Conservation (phyloP, 371 early-diverging fungal species). For the Rhizopus arrhizus region DNA sequence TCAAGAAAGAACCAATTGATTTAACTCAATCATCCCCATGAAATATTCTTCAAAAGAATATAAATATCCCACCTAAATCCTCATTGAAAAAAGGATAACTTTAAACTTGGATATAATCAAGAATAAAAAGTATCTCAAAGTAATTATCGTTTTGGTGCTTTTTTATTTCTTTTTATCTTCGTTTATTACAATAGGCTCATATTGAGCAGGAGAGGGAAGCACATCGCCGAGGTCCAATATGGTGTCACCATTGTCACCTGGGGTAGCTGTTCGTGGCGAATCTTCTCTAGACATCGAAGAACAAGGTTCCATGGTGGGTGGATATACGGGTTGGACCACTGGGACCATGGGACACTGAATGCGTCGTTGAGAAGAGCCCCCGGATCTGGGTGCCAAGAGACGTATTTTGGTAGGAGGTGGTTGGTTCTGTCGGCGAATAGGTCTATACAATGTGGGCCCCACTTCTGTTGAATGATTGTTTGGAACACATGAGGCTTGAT, state of each 20-base stretch:
- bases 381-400: constrained; percentile 17
- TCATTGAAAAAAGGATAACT: too few species aligned
- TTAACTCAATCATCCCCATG: too few species aligned
- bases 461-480: neutral
- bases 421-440: constrained; percentile 27
- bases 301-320: too few species aligned
- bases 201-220: constrained; percentile 25
- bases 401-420: constrained; percentile 18
- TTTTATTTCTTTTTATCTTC: too few species aligned
- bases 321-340: too few species aligned
- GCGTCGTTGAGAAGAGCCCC: neutral
- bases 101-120: too few species aligned
- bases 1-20: too few species aligned
- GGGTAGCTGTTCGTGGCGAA: neutral
- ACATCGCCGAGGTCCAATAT: constrained; percentile 6
- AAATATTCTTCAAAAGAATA: too few species aligned
- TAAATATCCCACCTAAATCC: too few species aligned
- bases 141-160: neutral
- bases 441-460: constrained; percentile 16
- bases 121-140: neutral
- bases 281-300: constrained; percentile 3
- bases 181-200: too few species aligned
- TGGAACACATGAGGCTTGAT: too few species aligned
- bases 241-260: neutral
- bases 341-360: too few species aligned